A percentile compares a stretch with the other conserved stretches of the same genome.
phyloP scores from a whole-genome alignment of 2,329 filamentous ascomycete species.

The Colletotrichum euphorbiae region DNA sequence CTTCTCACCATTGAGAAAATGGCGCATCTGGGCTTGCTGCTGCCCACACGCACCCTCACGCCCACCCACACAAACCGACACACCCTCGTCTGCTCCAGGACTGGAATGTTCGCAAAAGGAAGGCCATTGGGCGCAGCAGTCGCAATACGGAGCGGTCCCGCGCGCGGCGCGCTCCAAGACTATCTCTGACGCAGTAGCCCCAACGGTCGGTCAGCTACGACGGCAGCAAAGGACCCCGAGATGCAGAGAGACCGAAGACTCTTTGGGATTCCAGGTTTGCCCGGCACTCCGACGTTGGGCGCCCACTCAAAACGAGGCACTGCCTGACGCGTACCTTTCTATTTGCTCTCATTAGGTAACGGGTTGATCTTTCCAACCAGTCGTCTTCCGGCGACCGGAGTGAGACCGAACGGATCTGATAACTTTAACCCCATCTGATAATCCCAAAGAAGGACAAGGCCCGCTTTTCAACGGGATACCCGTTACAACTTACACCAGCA shows the following conservation, averaged over 20 bases:
- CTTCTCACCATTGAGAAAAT: slow-evolving; percentile 29
- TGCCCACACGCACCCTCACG: slow-evolving; percentile 16
- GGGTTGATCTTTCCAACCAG: slow-evolving; percentile 11
- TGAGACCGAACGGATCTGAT: slow-evolving; percentile 39
- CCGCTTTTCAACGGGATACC: neutral
- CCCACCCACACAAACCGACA: slow-evolving; percentile 22
- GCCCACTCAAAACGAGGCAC: slow-evolving; percentile 29
- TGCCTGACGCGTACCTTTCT: slow-evolving; percentile 17
- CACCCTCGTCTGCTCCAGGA: slow-evolving; percentile 21
- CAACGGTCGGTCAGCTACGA: slow-evolving; percentile 21
- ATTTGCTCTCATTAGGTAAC: slow-evolving; percentile 23
- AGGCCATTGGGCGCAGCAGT: slow-evolving; percentile 8
- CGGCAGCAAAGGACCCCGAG: slow-evolving; percentile 22
- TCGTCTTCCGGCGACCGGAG: slow-evolving; percentile 20
- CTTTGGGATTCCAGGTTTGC: neutral
- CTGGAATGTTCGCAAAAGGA: slow-evolving; percentile 19
- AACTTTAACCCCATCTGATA: slow-evolving; percentile 42
- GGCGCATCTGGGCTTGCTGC: slow-evolving; percentile 27
- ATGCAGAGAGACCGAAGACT: slow-evolving; percentile 3
- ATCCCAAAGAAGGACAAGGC: slow-evolving; percentile 6
- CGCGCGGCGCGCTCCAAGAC: slow-evolving; percentile 11
- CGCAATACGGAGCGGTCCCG: slow-evolving; percentile 15
- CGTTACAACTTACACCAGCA: neutral
- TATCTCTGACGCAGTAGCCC: slow-evolving; percentile 15
- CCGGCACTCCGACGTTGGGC: neutral